Conservation (phyloP, 345 rosid species). For the Pistacia integerrima region DNA sequence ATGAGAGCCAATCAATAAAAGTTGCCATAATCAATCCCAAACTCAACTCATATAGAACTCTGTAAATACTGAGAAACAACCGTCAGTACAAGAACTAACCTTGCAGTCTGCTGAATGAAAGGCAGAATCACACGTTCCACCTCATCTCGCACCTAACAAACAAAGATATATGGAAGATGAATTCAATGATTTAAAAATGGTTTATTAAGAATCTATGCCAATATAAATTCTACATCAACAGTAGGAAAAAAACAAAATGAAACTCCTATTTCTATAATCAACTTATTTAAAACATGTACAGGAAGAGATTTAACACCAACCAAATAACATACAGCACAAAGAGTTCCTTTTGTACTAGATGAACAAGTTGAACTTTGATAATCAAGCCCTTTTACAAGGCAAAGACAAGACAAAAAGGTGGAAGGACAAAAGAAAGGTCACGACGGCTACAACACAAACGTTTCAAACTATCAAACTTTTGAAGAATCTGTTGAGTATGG, state of each 20-base stretch:
- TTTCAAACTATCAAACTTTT: neutral
- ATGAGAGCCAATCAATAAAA: too few species aligned
- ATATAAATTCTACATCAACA: neutral
- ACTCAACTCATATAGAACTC: neutral
- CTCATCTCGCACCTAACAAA: conserved; percentile 54
- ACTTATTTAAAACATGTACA: neutral
- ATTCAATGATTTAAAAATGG: neutral
- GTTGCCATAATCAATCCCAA: neutral
- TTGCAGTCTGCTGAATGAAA: conserved; percentile 17
- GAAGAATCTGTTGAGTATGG: neutral
- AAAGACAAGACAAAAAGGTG: neutral
- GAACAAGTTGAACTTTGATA: neutral
- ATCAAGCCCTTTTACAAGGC: neutral
- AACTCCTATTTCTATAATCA: neutral
- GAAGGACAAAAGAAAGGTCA: neutral
- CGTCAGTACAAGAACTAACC: conserved; percentile 30
- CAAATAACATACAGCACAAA: neutral
- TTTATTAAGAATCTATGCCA: neutral
- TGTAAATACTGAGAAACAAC: neutral
- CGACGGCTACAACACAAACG: neutral
- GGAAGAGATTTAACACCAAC: neutral
- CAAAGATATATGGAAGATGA: neutral
- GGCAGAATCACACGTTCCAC: conserved; percentile 27
- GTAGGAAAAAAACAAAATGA: neutral
- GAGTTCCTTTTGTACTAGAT: neutral